phyloP scores from a whole-genome alignment of 192 early-diverging fungal genomes.

The Entomortierella chlamydospora region DNA sequence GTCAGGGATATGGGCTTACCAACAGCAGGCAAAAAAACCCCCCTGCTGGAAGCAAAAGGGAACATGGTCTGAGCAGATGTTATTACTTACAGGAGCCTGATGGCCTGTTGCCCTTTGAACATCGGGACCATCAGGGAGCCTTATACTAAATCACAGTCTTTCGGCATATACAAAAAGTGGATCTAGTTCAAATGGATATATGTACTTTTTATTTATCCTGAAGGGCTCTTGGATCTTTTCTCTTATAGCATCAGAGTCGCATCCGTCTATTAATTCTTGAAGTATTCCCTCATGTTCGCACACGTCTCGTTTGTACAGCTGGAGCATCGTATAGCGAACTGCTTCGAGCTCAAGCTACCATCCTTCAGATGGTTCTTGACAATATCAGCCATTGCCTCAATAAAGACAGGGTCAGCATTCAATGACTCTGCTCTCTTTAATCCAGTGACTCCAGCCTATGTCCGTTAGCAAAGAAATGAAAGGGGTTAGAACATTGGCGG shows the following conservation, averaged over 20 bases:
- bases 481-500: no score
- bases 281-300: conserved; percentile 70
- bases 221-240: no score
- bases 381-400: conserved; percentile 88
- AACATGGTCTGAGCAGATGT: no score
- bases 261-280: conserved; percentile 32
- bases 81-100: no score
- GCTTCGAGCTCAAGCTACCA: conserved; percentile 54
- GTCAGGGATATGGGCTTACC: conserved; percentile 1
- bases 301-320: conserved; percentile 79
- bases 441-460: conserved; percentile 81
- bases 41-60: no score
- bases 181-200: no score
- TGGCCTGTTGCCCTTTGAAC: no score
- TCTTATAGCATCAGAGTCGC: not conserved
- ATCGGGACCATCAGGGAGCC: no score
- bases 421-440: conserved; percentile 91
- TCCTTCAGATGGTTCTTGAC: conserved; percentile 81
- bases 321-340: conserved; percentile 79
- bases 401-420: conserved; percentile 93
- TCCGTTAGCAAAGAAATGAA: not conserved
- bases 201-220: not conserved
- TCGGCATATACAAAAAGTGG: no score
- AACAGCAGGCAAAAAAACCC: no score
- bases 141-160: no score